Evolutionary conservation across 2,329 filamentous ascomycete species (phyloP), one percentile per base, ranked within the genome.

Genomic region (Fusarium oxysporum): DNA sequence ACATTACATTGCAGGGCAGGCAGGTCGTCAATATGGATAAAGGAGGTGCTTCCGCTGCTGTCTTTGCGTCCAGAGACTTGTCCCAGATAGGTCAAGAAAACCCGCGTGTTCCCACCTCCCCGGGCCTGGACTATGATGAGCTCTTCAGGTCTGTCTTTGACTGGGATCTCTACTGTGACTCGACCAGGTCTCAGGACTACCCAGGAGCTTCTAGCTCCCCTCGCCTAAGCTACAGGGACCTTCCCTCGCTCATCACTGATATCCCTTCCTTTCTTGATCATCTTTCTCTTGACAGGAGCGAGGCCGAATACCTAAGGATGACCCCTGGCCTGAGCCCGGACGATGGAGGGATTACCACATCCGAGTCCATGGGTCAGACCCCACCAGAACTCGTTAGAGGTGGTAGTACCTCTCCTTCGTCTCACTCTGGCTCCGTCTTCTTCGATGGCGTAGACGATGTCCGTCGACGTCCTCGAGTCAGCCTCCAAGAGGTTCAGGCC

Each of bases 351-450:
- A 76, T 76, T 61, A 77, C 76, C 70, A 76, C 76, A 59, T 81
- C 81, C 38, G 82, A 81, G 74, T 82, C 80, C 77, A 81, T 81
- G 55, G 79, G 78, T 55, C 80, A 81, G 74, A 81, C 80, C 65
- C 81, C 82, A 43, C 82, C 82, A 11, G 82, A 81, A 33, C 81
- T 83, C 60, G 73, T 82, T 62, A 79, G 78, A 55, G 81, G 80
- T 62, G 82, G 80, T 21, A 83, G 82, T 74, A 79, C 81, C 51
- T 83, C 82, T 44, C 82, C 82, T n/a, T 83, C 82, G 25, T 81
- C 83, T 66, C 80, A 82, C 73, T 83, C 82, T 21, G 81, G 78
- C 59, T 81, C 81, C 47, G 58, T 79, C 73, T 78, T 78, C 68
- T 70, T 80, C 33, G 81, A 81, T 33, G 75, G 77, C 48, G 54